Evolutionary conservation across 495 filamentous ascomycete species (phyloP), one percentile per base, ranked within the genome.

Genomic region (Talaromyces ruber): DNA sequence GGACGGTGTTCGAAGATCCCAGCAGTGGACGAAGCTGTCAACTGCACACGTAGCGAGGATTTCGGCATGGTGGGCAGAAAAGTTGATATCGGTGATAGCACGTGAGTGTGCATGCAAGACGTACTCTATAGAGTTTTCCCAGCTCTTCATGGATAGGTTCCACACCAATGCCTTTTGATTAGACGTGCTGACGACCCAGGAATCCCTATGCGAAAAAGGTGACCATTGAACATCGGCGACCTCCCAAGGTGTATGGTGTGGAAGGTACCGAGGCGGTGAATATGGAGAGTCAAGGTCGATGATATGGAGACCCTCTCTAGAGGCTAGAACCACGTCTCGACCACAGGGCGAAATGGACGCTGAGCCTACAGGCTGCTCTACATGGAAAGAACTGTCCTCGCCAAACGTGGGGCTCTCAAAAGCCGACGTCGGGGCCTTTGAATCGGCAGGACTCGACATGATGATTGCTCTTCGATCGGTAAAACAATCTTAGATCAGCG

Each of bases 151-250:
- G 45, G 85, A 89, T 65, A 98, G 77, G 70, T 97, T 98, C 93
- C 92, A 97, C 8, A 98, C 90, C 56, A 98, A 79, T 24, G 93
- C 94, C 69, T 95, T 95, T 70, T 96, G 92, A 68, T 97, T 97
- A 28, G 90, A 91, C 3, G 93, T 96, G 51, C 91, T 96, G 25
- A 88, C 91, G 24, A 98, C 89, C 93, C 93, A 97, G 65, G 89
- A 91, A 66, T 96, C 88, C 52, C 93, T 84, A 7, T 84, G 85
- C 9, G 92, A 88, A 65, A 97, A 96, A 14, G 93, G 93, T 5
- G 91, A 96, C 93, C 93, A 98, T 73, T 98, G 93, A 45, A 98
- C 93, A 72, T 98, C 93, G n/a, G 93, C 91, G 4, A 98, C 93
- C 58, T 95, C 86, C 91, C 93, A 97, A n/a, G 89, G 87, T 7